These are phyloP conservation scores for Kwoniella sp. DNA, from an alignment of 768 basidiomycete species.

Conservation along the genomic window DNA sequence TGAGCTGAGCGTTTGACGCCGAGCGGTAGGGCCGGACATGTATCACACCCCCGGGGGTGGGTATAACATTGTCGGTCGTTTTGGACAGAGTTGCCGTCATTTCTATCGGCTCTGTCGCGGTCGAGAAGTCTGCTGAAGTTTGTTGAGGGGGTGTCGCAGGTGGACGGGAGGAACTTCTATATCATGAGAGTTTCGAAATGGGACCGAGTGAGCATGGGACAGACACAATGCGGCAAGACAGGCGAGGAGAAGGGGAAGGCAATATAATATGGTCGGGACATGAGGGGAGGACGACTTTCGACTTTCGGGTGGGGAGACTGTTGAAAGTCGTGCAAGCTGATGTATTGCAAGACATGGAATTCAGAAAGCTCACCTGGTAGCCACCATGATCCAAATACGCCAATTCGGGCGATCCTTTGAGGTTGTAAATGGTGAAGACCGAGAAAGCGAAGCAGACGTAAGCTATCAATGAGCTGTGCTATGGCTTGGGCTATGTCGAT, in stretches of 20 bases:
- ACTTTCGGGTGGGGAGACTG: background rate
- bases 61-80: constrained; percentile 30
- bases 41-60: constrained; percentile 37
- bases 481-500: constrained; percentile 1
- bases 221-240: background rate
- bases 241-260: background rate
- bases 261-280: background rate
- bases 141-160: constrained; percentile 4
- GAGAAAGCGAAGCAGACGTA: background rate
- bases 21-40: constrained; percentile 62
- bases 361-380: background rate
- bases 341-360: no score
- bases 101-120: constrained; percentile 12
- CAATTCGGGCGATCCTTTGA: no score
- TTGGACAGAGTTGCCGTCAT: constrained; percentile 39
- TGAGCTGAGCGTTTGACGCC: constrained; percentile 71
- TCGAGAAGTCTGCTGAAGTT: background rate
- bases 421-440: no score
- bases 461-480: background rate
- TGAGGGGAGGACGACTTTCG: background rate
- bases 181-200: background rate
- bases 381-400: background rate
- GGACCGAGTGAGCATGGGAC: background rate
- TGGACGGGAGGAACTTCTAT: constrained; percentile 7
- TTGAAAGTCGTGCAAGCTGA: no score